Evolutionary conservation across 148 eudicot species (phyloP).

Genomic region (Rhododendron kiyosumense): DNA sequence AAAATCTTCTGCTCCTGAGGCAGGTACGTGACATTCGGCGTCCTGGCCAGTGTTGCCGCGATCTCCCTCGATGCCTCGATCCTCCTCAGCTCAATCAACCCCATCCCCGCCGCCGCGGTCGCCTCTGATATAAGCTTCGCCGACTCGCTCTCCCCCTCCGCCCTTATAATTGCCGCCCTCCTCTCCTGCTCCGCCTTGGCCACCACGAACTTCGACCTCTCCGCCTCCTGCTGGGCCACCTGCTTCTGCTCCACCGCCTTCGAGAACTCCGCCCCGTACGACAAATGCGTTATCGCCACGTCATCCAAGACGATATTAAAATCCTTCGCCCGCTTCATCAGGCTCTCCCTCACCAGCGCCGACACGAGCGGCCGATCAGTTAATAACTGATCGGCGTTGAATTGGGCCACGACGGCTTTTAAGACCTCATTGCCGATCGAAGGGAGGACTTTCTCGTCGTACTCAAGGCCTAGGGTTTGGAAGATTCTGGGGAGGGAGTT

Average conservation of each 20-base stretch:
- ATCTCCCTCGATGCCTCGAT: constrained; percentile 92
- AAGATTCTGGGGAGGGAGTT: constrained; percentile 42
- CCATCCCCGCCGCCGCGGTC: constrained; percentile 71
- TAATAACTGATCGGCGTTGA: constrained; percentile 92
- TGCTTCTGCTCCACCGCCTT: constrained; percentile 97
- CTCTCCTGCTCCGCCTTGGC: constrained; percentile 94
- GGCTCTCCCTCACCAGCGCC: constrained; percentile 70
- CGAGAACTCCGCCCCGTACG: constrained; percentile 93
- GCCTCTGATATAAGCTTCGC: constrained; percentile 94
- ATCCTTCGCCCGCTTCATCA: constrained; percentile 73
- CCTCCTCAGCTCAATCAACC: constrained; percentile 89
- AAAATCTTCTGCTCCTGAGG: constrained; percentile 70
- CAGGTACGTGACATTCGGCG: constrained; percentile 63
- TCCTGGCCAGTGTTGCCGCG: constrained; percentile 58
- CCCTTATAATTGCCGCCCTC: constrained; percentile 89
- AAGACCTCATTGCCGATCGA: constrained; percentile 88
- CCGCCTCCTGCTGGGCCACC: constrained; percentile 98
- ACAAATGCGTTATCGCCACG: constrained; percentile 90
- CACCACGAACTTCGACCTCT: constrained; percentile 86
- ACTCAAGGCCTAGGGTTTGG: constrained; percentile 37
- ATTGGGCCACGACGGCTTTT: constrained; percentile 75
- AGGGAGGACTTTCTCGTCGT: constrained; percentile 84
- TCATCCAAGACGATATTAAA: constrained; percentile 87
- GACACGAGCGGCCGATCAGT: constrained; percentile 88
- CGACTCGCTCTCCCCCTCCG: constrained; percentile 95